Evolutionary conservation across 2,329 filamentous ascomycete genomes (phyloP).

Genomic region (Bimuria novae-zelandiae): DNA sequence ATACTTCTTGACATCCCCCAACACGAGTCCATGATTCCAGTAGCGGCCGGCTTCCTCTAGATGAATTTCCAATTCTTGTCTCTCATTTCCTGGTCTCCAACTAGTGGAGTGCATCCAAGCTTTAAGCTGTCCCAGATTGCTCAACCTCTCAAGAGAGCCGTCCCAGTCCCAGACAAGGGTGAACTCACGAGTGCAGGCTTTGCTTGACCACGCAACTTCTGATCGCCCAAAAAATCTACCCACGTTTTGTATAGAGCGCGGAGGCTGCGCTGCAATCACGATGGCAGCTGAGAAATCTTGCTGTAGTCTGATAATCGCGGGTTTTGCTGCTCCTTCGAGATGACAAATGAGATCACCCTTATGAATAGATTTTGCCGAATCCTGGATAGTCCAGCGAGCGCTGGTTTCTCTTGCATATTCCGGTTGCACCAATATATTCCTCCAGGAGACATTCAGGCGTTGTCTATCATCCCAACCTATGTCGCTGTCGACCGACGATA

Average conservation of each 20-base stretch:
- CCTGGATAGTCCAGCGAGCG: slow-evolving; percentile 9
- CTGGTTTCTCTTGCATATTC: background rate
- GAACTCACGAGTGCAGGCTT: background rate
- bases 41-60: slow-evolving; percentile 2
- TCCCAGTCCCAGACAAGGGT: slow-evolving; percentile 1
- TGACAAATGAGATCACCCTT: slow-evolving; percentile 9
- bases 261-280: slow-evolving; percentile 2
- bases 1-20: too few species aligned
- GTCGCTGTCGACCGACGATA: slow-evolving; percentile 4
- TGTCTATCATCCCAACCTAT: slow-evolving; percentile 5
- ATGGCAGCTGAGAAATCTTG: slow-evolving; percentile 10
- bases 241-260: background rate
- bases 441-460: slow-evolving; percentile 5
- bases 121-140: background rate
- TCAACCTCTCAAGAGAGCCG: background rate
- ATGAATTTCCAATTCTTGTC: background rate
- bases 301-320: slow-evolving; percentile 12
- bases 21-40: background rate
- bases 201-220: background rate
- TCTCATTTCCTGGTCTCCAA: background rate
- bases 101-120: background rate
- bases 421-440: background rate
- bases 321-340: slow-evolving; percentile 10
- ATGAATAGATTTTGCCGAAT: slow-evolving; percentile 12
- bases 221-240: background rate